Conservation (phyloP, 2,329 filamentous ascomycete species). For the Phialophora verrucosa region DNA sequence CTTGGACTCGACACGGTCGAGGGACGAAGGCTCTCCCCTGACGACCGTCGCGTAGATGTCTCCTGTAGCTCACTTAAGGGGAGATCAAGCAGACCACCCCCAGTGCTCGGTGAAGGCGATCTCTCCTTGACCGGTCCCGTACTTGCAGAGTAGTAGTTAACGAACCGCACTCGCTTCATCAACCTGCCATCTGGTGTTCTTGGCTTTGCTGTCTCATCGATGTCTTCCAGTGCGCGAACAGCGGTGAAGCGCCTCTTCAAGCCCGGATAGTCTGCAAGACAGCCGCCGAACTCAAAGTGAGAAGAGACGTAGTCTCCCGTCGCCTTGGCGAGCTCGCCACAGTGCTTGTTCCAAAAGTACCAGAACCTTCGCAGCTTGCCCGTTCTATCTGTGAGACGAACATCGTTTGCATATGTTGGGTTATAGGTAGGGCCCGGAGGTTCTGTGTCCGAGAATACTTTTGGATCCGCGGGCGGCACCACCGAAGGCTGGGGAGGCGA, state of each 20-base stretch:
- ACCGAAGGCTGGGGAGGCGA: constrained; percentile 47
- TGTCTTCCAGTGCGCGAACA: constrained; percentile 73
- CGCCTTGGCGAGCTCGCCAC: constrained; percentile 71
- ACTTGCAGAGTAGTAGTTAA: constrained; percentile 91
- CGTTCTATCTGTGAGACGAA: constrained; percentile 69
- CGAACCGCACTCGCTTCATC: constrained; percentile 68
- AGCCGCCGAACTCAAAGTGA: constrained; percentile 81
- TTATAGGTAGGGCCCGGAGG: constrained; percentile 69
- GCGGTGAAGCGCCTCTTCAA: constrained; percentile 72
- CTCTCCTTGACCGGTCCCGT: constrained; percentile 69
- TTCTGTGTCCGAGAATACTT: constrained; percentile 29
- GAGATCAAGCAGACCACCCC: constrained; percentile 7
- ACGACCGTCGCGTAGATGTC: constrained; percentile 2
- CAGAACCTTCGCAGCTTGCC: constrained; percentile 67
- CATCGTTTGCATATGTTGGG: constrained; percentile 75
- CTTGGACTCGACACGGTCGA: constrained; percentile 45
- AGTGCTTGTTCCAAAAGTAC: constrained; percentile 84
- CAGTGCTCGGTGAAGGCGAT: constrained; percentile 9
- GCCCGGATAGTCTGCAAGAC: constrained; percentile 75
- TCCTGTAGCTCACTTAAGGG: constrained; percentile 13
- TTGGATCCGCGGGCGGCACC: constrained; percentile 10
- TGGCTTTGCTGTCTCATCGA: constrained; percentile 60
- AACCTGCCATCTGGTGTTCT: constrained; percentile 42
- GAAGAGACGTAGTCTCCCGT: constrained; percentile 76
- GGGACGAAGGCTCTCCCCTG: constrained; percentile 19